A percentile compares a stretch with the other conserved stretches of the same genome.
Evolutionary conservation across 768 basidiomycete species (phyloP).

Genomic region (Wakefieldia striispora): DNA sequence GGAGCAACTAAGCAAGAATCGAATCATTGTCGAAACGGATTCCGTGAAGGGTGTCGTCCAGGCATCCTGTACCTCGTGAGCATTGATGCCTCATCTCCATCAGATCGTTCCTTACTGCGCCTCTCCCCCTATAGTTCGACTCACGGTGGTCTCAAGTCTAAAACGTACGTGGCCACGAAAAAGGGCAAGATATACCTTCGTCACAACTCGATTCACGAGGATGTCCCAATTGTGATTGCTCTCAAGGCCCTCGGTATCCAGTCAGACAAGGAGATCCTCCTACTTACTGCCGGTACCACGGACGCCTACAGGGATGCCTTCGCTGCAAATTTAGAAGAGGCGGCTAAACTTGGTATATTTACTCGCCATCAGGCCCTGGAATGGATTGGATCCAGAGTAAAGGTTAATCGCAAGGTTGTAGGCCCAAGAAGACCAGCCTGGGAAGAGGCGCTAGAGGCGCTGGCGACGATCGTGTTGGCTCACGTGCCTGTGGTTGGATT

Average conservation of each 20-base stretch:
- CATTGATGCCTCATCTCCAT: constrained; percentile 11
- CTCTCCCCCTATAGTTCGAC: constrained; percentile 52
- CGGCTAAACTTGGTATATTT: constrained; percentile 86
- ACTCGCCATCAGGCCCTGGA: constrained; percentile 93
- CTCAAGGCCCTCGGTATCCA: constrained; percentile 96
- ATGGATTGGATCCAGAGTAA: constrained; percentile 91
- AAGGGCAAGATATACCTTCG: constrained; percentile 93
- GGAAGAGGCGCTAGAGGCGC: constrained; percentile 94
- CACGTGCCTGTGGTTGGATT: constrained; percentile 90
- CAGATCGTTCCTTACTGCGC: constrained; percentile 8
- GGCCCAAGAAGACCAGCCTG: constrained; percentile 82
- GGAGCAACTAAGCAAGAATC: constrained; percentile 97
- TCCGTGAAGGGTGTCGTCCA: constrained; percentile 85
- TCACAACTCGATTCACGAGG: constrained; percentile 97
- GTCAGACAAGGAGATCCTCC: constrained; percentile 95
- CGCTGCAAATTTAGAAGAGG: constrained; percentile 90
- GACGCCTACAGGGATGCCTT: constrained; percentile 87
- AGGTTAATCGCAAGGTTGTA: constrained; percentile 76
- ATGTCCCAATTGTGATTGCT: constrained; percentile 93
- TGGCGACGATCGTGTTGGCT: constrained; percentile 96
- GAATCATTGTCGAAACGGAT: constrained; percentile 98
- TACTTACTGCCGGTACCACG: constrained; percentile 88
- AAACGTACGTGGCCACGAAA: constrained; percentile 96
- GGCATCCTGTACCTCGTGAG: constrained; percentile 95
- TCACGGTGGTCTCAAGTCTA: constrained; percentile 87